Conservation (phyloP, 2,329 filamentous ascomycete species). For the Anisogramma anomala region DNA sequence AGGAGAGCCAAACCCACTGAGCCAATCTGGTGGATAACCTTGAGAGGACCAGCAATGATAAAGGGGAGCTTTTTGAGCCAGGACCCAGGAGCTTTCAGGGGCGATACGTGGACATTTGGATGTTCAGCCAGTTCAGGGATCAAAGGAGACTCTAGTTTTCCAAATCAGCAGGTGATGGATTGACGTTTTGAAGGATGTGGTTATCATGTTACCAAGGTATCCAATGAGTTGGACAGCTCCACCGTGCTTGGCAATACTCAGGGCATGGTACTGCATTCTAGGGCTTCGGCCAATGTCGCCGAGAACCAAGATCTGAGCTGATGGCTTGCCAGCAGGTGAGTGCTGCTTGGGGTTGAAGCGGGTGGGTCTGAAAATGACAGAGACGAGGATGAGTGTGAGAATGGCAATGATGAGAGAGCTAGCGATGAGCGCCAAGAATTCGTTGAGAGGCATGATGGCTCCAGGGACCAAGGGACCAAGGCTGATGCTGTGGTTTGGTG, state of each 20-base stretch:
- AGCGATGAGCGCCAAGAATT: not conserved
- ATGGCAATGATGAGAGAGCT: slow-evolving; percentile 5
- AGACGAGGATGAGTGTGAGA: slow-evolving; percentile 7
- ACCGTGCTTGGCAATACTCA: slow-evolving; percentile 78
- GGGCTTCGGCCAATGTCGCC: slow-evolving; percentile 93
- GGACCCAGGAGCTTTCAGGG: slow-evolving; percentile 56
- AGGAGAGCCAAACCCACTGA: slow-evolving; percentile 60
- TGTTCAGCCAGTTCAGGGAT: slow-evolving; percentile 63
- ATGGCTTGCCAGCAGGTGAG: slow-evolving; percentile 13
- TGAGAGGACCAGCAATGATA: slow-evolving; percentile 65
- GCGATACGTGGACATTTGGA: slow-evolving; percentile 57
- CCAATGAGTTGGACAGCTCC: slow-evolving; percentile 75
- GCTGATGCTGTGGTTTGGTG: too few relatives aligned
- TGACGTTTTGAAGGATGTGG: not conserved
- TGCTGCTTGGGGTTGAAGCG: slow-evolving; percentile 18
- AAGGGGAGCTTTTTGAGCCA: slow-evolving; percentile 64
- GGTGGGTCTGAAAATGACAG: slow-evolving; percentile 23
- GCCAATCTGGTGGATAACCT: slow-evolving; percentile 72
- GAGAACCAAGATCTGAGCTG: slow-evolving; percentile 75
- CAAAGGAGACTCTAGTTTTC: slow-evolving; percentile 45
- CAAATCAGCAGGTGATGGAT: slow-evolving; percentile 7
- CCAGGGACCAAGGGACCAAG: too few relatives aligned
- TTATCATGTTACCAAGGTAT: slow-evolving; percentile 55
- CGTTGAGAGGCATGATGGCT: not conserved
- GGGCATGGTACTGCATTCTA: slow-evolving; percentile 95